phyloP scores from a whole-genome alignment of 2,329 filamentous ascomycete species.

The Zalaria sp. region DNA sequence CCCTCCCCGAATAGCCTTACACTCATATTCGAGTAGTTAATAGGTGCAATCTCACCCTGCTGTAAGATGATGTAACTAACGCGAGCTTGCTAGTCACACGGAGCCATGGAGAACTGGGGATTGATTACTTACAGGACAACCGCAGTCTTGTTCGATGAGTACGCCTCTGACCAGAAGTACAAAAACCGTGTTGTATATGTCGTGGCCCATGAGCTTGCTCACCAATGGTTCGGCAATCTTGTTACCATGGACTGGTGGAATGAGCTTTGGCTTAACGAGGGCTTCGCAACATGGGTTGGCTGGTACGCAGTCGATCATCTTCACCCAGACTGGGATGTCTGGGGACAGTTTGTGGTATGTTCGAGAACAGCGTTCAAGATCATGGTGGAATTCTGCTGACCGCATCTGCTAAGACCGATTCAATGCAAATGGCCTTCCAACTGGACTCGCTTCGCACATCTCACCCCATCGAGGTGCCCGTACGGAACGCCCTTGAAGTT shows the following conservation, averaged over 20 bases:
- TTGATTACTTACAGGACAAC: conserved; percentile 87
- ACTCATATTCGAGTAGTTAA: no score
- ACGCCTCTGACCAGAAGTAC: conserved; percentile 77
- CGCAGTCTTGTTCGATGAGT: conserved; percentile 89
- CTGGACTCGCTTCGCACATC: conserved; percentile 83
- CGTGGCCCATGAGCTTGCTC: conserved; percentile 92
- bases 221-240: conserved; percentile 92
- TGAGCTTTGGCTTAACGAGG: conserved; percentile 62
- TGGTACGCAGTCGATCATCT: conserved; percentile 87
- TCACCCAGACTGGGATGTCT: conserved; percentile 94
- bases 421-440: conserved; percentile 79
- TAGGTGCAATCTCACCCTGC: no score
- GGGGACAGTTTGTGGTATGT: conserved; percentile 71
- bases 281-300: conserved; percentile 96
- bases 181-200: conserved; percentile 93
- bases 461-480: conserved; percentile 91
- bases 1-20: not conserved
- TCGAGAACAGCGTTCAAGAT: not conserved
- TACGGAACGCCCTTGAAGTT: conserved; percentile 84
- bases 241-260: conserved; percentile 80
- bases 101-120: conserved; percentile 94
- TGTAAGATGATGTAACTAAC: conserved; percentile 21
- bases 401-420: conserved; percentile 49
- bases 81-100: conserved; percentile 38
- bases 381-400: not conserved